Percentiles rank a stretch among this genome's conserved stretches.
phyloP scores from a whole-genome alignment of 2,329 filamentous ascomycete genomes.

The Venturia asperata region DNA sequence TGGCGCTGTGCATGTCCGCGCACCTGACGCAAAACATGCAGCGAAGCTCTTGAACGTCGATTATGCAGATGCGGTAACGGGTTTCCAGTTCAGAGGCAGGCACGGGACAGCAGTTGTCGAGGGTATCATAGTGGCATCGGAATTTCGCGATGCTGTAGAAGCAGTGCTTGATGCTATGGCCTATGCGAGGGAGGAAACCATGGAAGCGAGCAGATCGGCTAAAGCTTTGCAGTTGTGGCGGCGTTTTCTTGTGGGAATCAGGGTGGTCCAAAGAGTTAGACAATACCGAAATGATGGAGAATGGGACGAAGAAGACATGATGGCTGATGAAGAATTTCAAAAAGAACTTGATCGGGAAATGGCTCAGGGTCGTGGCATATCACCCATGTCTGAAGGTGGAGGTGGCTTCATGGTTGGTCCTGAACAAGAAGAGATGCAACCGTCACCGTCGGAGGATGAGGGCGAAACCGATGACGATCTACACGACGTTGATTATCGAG shows the following conservation, averaged over 20 bases:
- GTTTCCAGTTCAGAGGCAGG: constrained; percentile 79
- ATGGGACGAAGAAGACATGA: constrained; percentile 22
- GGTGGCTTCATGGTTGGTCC: constrained; percentile 9
- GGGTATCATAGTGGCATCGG: constrained; percentile 68
- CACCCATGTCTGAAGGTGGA: neutral
- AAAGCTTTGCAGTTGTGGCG: constrained; percentile 52
- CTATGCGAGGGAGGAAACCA: constrained; percentile 57
- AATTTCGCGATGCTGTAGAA: constrained; percentile 64
- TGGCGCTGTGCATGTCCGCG: constrained; percentile 51
- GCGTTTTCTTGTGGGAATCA: constrained; percentile 54
- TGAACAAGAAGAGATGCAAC: neutral
- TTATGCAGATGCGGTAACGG: constrained; percentile 81
- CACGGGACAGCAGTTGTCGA: constrained; percentile 77
- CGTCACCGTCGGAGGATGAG: neutral
- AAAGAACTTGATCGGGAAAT: constrained; percentile 19
- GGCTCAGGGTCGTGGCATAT: neutral
- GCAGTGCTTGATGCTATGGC: constrained; percentile 62
- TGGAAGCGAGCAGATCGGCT: constrained; percentile 47
- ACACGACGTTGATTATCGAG: constrained; percentile 20
- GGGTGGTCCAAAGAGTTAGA: constrained; percentile 49
- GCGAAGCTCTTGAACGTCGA: constrained; percentile 72
- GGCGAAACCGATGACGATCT: constrained; percentile 20
- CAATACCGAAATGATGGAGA: constrained; percentile 33
- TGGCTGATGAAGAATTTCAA: constrained; percentile 12
- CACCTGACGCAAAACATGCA: constrained; percentile 58